Percentiles rank a stretch among this genome's conserved stretches.
phyloP scores from a whole-genome alignment of 139 green algal species.

The Haematococcus sp. region DNA sequence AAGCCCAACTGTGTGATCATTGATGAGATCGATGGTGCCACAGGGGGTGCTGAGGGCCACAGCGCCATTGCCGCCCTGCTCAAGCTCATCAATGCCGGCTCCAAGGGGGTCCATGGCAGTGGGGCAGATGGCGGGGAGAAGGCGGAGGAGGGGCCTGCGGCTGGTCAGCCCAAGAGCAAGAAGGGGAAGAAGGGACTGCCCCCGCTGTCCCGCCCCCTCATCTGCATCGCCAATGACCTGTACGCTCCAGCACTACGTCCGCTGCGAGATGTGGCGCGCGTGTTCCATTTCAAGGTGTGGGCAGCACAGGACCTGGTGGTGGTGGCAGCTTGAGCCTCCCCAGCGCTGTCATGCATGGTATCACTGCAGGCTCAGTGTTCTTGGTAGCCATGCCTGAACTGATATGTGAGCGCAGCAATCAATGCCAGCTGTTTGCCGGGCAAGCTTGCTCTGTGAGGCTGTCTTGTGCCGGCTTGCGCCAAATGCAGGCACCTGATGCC shows the following conservation, averaged over 20 bases:
- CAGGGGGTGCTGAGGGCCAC: conserved; percentile 71
- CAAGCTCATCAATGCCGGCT: conserved; percentile 63
- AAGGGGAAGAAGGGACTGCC: neutral
- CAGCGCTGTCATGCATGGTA: no score
- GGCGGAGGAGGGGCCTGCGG: neutral
- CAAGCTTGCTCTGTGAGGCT: no score
- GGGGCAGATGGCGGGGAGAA: neutral
- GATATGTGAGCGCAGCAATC: no score
- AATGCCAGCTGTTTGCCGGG: no score
- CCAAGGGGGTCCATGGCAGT: neutral
- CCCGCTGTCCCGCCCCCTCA: conserved; percentile 80
- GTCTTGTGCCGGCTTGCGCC: no score
- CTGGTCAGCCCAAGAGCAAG: neutral
- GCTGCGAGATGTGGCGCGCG: conserved; percentile 73
- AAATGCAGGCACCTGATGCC: conserved; percentile 12
- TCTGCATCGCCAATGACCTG: conserved; percentile 97
- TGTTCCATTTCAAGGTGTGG: conserved; percentile 68
- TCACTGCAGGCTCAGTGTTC: no score
- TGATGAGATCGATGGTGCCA: conserved; percentile 94
- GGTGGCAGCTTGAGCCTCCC: no score
- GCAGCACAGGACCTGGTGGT: no score
- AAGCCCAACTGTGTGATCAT: conserved; percentile 91
- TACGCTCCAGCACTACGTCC: conserved; percentile 85
- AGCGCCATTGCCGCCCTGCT: conserved; percentile 80
- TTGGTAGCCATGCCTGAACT: no score